Evolutionary conservation across 768 basidiomycete genomes (phyloP), one percentile per base, ranked within the genome.

Genomic region (Daedaleopsis sinensis): DNA sequence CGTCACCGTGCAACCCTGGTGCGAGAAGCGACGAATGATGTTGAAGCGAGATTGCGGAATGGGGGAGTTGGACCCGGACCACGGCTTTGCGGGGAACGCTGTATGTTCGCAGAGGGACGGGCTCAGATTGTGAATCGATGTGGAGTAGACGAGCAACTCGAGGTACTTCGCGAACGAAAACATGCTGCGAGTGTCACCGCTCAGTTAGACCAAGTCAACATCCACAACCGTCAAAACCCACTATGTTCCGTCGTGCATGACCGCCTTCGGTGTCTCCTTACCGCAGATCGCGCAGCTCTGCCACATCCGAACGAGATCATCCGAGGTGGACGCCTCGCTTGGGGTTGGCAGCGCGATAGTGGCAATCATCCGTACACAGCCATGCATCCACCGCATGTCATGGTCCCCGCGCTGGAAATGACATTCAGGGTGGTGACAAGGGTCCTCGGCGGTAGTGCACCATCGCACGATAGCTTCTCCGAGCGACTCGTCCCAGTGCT

Each of bases 381-480:
- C 74, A 57, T 80, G 75, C 68, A 73, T 77, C 66, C 82, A 76
- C 47, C 80, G 70, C 54, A 73, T 58, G 63, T 84, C 78, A 69
- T 87, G 86, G 36, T 80, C 67, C 8, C 76, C 78, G 13, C 68
- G 66, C 44, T 70, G 71, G 52, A 68, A 68, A 10, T 46, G 61
- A 48, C 74, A 76, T 8, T 64, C 62, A 21, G 72, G 61, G 15
- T 67, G 71, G 1, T 68, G 57, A 67, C 85, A 86, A 2, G 72
- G 73, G 10, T 73, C 64, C 12, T 74, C 70, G 4, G 74, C 75
- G 1, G 58, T 67, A 27, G 62, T 51, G 35, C 74, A 74, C 42
- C 78, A 64, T 1, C 75, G 74, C 1, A 57, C 46, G 18, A 88
- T 65, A 46, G 71, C 67, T 42, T 81, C 80, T 1, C 86, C 85